Percentiles rank a stretch among this genome's conserved stretches.
Evolutionary conservation across 331 rosid genomes (phyloP).

Genomic region (Erythrophleum ivorense): DNA sequence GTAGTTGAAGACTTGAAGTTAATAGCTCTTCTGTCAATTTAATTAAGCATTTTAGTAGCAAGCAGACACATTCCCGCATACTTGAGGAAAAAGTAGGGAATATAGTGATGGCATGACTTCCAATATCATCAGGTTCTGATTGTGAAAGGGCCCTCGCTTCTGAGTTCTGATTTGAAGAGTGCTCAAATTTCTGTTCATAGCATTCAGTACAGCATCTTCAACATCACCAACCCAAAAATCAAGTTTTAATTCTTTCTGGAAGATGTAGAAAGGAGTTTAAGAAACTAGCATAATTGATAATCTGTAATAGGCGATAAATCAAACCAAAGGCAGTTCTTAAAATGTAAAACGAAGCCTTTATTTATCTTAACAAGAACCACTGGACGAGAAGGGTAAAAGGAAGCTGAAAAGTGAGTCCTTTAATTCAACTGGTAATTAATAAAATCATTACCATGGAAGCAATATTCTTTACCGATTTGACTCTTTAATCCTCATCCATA

Average conservation of each 20-base stretch:
- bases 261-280: constrained; percentile 42
- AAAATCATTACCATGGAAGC: not conserved
- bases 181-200: constrained; percentile 65
- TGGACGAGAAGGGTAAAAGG: not conserved
- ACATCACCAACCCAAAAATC: constrained; percentile 68
- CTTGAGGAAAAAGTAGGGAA: not conserved
- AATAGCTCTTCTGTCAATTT: too few relatives aligned
- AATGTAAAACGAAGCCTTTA: not conserved
- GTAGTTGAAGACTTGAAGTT: constrained; percentile 61
- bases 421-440: not conserved
- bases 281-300: constrained; percentile 13
- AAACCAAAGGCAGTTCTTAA: constrained; percentile 18
- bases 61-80: too few relatives aligned
- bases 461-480: not conserved
- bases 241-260: constrained; percentile 85
- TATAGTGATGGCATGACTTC: constrained; percentile 14
- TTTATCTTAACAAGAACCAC: constrained; percentile 1
- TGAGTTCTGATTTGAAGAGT: constrained; percentile 53
- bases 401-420: not conserved
- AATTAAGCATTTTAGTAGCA: too few relatives aligned
- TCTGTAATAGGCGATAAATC: constrained; percentile 26
- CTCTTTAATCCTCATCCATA: not conserved
- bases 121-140: constrained; percentile 28
- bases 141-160: constrained; percentile 57
- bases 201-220: constrained; percentile 77